Evolutionary conservation across 2,329 filamentous ascomycete genomes (phyloP).

Genomic region (Remersonia thermophila): DNA sequence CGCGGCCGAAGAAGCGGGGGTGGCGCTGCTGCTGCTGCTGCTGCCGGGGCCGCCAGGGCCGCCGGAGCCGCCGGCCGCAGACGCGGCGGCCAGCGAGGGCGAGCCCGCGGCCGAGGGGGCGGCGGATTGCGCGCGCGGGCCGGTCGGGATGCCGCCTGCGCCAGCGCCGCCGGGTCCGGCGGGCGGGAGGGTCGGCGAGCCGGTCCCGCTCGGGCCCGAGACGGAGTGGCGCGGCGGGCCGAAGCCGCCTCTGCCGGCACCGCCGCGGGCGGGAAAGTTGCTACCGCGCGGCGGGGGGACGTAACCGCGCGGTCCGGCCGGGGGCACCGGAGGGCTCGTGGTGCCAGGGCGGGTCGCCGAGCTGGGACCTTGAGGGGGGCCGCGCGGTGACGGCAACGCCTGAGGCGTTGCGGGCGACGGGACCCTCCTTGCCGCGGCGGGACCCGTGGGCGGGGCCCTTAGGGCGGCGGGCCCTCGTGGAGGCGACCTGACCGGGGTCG

Average conservation of each 20-base stretch:
- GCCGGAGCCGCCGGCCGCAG: too few relatives aligned
- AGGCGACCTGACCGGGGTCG: conserved; percentile 31
- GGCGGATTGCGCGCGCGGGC: conserved; percentile 29
- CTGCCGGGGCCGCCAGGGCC: conserved; percentile 8
- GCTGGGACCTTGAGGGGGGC: conserved; percentile 24
- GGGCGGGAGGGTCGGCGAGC: conserved; percentile 20
- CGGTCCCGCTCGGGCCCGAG: conserved; percentile 7
- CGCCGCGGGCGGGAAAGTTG: conserved; percentile 30
- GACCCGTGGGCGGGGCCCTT: conserved; percentile 37
- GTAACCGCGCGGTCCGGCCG: conserved; percentile 43
- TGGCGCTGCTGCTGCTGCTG: too few relatives aligned
- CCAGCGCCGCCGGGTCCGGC: conserved; percentile 21
- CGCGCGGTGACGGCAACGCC: conserved; percentile 19
- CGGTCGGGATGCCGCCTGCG: conserved; percentile 34
- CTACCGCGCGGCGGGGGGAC: conserved; percentile 33
- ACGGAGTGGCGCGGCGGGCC: conserved; percentile 25
- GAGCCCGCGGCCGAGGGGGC: conserved; percentile 18
- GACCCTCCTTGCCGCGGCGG: conserved; percentile 27
- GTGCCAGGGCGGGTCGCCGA: conserved; percentile 26
- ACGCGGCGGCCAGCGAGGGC: conserved; percentile 20
- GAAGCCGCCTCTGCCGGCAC: conserved; percentile 31
- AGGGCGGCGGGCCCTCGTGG: conserved; percentile 44
- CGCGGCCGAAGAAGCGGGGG: too few relatives aligned
- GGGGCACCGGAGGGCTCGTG: conserved; percentile 36
- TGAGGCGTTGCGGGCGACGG: conserved; percentile 22